These are phyloP conservation scores for Phytopythium montanum DNA, from an alignment of 352 stramenopile genomes.

Conservation along the genomic window DNA sequence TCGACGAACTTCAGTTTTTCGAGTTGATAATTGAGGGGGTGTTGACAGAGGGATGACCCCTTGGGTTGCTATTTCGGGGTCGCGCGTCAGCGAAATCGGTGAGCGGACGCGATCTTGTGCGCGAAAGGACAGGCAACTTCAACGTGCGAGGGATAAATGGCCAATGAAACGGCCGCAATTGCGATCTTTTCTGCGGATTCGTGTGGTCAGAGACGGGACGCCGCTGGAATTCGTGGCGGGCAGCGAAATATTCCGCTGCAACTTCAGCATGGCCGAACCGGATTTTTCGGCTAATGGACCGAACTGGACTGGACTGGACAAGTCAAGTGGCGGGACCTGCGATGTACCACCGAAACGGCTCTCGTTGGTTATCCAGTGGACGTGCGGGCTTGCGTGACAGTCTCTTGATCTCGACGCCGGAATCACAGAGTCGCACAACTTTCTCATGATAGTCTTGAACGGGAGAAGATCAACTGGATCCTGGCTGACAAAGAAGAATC, in stretches of 20 bases:
- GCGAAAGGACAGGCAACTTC: not conserved
- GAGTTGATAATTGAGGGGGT: too few species aligned
- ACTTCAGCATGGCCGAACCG: not conserved
- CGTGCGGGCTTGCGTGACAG: too few species aligned
- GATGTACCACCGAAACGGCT: conserved; percentile 2
- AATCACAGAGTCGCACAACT: too few species aligned
- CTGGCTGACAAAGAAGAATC: too few species aligned
- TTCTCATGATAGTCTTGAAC: too few species aligned
- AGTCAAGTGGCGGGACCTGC: too few species aligned
- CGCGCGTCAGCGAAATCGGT: not conserved
- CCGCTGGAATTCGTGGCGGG: not conserved
- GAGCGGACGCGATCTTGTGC: not conserved
- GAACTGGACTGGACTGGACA: too few species aligned
- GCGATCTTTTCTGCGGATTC: not conserved
- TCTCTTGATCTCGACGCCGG: not conserved
- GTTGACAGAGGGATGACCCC: too few species aligned
- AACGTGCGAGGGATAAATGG: not conserved
- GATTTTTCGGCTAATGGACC: too few species aligned
- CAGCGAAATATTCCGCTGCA: not conserved
- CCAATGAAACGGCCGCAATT: not conserved
- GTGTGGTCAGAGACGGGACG: not conserved
- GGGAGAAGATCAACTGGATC: too few species aligned
- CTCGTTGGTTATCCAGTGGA: not conserved
- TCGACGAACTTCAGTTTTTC: too few species aligned
- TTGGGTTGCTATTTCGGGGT: too few species aligned